Evolutionary conservation across 345 rosid genomes (phyloP).

Genomic region (Sonneratia caseolaris): DNA sequence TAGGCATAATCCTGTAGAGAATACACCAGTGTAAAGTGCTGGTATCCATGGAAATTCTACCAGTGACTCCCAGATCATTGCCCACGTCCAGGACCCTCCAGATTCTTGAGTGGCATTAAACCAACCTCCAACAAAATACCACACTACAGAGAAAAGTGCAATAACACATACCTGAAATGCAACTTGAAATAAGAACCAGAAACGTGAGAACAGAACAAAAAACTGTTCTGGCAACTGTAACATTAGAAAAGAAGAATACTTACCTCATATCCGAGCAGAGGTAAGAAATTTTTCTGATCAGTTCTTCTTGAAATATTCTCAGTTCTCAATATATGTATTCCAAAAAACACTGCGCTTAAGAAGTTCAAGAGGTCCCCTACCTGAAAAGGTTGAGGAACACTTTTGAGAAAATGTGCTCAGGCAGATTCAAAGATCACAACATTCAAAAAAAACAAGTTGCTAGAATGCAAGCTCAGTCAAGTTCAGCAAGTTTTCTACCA

Average conservation of each 20-base stretch:
- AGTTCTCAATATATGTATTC: constrained; percentile 55
- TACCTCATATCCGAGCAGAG: constrained; percentile 54
- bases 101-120: constrained; percentile 16
- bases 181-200: background rate
- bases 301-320: constrained; percentile 48
- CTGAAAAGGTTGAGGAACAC: constrained; percentile 16
- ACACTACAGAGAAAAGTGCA: constrained; percentile 34
- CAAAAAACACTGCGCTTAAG: constrained; percentile 54
- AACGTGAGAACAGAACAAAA: background rate
- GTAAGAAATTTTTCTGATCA: constrained; percentile 31
- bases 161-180: constrained; percentile 32
- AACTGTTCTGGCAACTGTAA: background rate
- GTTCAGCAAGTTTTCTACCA: background rate
- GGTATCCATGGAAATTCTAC: constrained; percentile 59
- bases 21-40: constrained; percentile 43
- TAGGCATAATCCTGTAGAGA: constrained; percentile 50
- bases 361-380: constrained; percentile 58
- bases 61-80: constrained; percentile 33
- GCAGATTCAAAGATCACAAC: background rate
- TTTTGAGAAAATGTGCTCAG: background rate
- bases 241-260: background rate
- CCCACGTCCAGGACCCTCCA: constrained; percentile 41
- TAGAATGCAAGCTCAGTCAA: background rate
- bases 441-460: background rate
- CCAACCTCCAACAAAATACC: constrained; percentile 39